A percentile compares a stretch with the other conserved stretches of the same genome.
Conservation (phyloP, 139 green algal species). For the Picochlorum costavermella region DNA sequence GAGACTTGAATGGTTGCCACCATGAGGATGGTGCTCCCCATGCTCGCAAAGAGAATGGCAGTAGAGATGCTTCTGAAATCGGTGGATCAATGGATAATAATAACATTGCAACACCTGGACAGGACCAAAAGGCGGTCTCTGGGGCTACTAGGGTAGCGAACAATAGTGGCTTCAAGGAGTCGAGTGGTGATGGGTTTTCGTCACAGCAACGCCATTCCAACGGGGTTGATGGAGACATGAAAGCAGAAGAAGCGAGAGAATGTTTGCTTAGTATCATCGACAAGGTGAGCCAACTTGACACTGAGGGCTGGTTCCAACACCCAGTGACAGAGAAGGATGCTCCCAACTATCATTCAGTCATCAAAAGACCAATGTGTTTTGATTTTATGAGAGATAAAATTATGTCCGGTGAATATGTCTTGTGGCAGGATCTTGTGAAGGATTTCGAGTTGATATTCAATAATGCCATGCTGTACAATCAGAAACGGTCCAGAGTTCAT, state of each 20-base stretch:
- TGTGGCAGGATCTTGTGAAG: conserved; percentile 38
- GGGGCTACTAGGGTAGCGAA: no score
- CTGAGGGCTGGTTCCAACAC: conserved; percentile 41
- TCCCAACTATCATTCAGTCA: conserved; percentile 43
- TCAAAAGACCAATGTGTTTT: conserved; percentile 58
- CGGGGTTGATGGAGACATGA: no score
- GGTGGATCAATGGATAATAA: no score
- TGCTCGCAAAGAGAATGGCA: background rate
- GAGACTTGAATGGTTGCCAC: background rate
- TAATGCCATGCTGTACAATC: conserved; percentile 63
- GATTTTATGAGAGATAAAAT: conserved; percentile 50
- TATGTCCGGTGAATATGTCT: conserved; percentile 18
- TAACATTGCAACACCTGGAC: no score
- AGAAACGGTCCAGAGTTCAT: conserved; percentile 44
- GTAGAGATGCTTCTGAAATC: no score
- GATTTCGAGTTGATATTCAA: conserved; percentile 64
- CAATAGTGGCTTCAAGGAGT: no score
- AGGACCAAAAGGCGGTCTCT: no score
- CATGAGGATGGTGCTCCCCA: background rate
- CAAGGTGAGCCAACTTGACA: conserved; percentile 23
- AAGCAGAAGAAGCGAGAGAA: background rate
- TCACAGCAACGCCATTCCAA: no score
- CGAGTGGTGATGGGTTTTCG: no score
- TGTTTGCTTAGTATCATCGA: conserved; percentile 25
- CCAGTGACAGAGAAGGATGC: conserved; percentile 43